Base-by-base conservation (phyloP, 2,329 filamentous ascomycete species). In the Pyrenophora teres region DNA sequence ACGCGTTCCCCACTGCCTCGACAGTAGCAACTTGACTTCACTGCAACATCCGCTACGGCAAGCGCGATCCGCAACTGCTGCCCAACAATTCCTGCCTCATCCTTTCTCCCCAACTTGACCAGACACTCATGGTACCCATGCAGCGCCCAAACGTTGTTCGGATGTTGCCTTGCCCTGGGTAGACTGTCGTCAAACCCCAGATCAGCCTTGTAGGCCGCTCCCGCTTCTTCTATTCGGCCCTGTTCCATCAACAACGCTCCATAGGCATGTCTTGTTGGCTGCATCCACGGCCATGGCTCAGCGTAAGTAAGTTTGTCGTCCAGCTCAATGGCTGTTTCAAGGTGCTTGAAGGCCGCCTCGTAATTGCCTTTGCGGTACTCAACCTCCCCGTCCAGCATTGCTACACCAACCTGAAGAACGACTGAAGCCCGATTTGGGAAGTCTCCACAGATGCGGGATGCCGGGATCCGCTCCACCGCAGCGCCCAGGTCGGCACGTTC, bases 281-380 rank as follows among this genome's bases (percentile, higher is more conserved):
- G 86, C 87, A 91, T 90, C 87, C 88, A 91, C 0, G 86, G 86
- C 87, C 87, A 90, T 0, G 88, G 88, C 67, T 92, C 88, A 41
- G 87, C 85, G 54, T 89, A 91, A 0, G 83, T 84, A 23, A 91
- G 77, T 0, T 69, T 72, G 61, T 89, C 87, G 56, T 89, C 86
- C 2, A 82, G 77, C 1, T 73, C 65, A 18, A 89, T 83, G 0
- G 87, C 80, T 9, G 75, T 76, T 1, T 80, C 78, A 2, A 92
- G 75, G 44, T 83, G 78, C 3, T 73, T 63, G 64, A 89, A 90
- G 0, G 87, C 88, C 0, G 67, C 40, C 0, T 83, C 79, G 46
- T 81, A 80, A 43, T 87, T 80, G 0, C 80, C 80, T 3, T 77
- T 77, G 1, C 89, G 84, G 62, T 92, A 93, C 46, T 86, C 84